Evolutionary conservation across 192 early-diverging fungal species (phyloP).

Genomic region (Thamnidium elegans): DNA sequence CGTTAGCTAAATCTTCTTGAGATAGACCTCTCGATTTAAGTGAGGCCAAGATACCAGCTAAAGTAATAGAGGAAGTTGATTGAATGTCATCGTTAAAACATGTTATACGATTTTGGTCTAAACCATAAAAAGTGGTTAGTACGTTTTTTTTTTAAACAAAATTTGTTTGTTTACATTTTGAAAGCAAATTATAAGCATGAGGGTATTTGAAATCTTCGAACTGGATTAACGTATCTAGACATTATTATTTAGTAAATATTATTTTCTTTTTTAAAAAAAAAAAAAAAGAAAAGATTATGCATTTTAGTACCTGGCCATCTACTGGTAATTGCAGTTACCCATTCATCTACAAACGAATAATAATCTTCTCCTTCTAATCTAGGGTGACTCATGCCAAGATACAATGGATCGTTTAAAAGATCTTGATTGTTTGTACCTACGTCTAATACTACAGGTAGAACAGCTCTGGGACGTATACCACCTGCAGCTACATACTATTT

Average conservation of each 20-base stretch:
- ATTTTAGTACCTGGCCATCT: conserved; percentile 43
- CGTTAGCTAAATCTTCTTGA: conserved; percentile 45
- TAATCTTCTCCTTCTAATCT: conserved; percentile 65
- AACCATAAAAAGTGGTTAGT: neutral
- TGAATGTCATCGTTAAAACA: conserved; percentile 95
- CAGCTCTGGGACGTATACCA: conserved; percentile 55
- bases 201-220: conserved; percentile 30
- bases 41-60: conserved; percentile 55
- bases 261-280: no score
- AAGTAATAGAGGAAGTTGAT: conserved; percentile 77
- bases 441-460: conserved; percentile 86
- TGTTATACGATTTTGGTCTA: conserved; percentile 65
- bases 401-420: conserved; percentile 82
- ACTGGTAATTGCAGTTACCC: conserved; percentile 50
- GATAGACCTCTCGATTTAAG: conserved; percentile 31
- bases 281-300: neutral
- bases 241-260: neutral
- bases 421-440: conserved; percentile 83
- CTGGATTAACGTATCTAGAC: conserved; percentile 18
- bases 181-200: conserved; percentile 22
- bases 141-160: neutral
- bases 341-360: conserved; percentile 63
- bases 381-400: conserved; percentile 72
- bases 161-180: conserved; percentile 16
- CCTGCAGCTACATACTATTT: conserved; percentile 21